These are phyloP conservation scores for Lasiosphaeris hirsuta DNA, from an alignment of 495 filamentous ascomycete species.

Conservation along the genomic window DNA sequence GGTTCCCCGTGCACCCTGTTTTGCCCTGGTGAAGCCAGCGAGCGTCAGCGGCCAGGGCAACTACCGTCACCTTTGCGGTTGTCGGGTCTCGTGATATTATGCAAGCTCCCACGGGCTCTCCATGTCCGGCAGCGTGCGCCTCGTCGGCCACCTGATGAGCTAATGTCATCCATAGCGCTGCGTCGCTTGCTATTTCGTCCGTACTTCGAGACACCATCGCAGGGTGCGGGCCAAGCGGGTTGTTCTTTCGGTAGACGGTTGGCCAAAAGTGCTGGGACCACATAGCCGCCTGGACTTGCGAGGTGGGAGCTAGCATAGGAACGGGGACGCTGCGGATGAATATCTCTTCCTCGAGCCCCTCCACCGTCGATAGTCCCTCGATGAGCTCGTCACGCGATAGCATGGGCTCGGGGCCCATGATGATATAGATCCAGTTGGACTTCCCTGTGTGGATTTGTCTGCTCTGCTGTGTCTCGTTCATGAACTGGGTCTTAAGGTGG, in stretches of 20 bases:
- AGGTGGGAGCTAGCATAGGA: slow-evolving; percentile 73
- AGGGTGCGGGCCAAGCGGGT: slow-evolving; percentile 72
- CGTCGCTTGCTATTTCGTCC: slow-evolving; percentile 55
- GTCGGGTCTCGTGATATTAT: slow-evolving; percentile 58
- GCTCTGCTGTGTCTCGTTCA: slow-evolving; percentile 42
- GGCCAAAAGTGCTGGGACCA: slow-evolving; percentile 86
- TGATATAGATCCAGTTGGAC: slow-evolving; percentile 47
- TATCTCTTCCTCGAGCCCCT: slow-evolving; percentile 45
- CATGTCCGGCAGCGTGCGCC: slow-evolving; percentile 52
- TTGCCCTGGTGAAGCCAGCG: slow-evolving; percentile 57
- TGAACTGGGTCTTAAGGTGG: slow-evolving; percentile 45
- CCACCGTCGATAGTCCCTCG: slow-evolving; percentile 29
- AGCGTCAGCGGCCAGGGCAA: slow-evolving; percentile 76
- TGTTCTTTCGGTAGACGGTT: slow-evolving; percentile 76
- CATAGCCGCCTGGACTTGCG: slow-evolving; percentile 64
- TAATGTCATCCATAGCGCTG: slow-evolving; percentile 62
- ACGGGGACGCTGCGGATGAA: slow-evolving; percentile 55
- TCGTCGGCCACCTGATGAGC: slow-evolving; percentile 62
- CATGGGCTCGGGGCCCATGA: slow-evolving; percentile 41
- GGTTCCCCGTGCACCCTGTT: slow-evolving; percentile 54
- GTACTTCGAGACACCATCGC: slow-evolving; percentile 52
- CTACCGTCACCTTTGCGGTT: slow-evolving; percentile 40
- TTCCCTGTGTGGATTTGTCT: slow-evolving; percentile 44
- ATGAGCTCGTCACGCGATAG: slow-evolving; percentile 39
- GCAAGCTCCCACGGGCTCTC: slow-evolving; percentile 75